These are phyloP conservation scores for Talaromyces sp. DNA, from an alignment of 2,329 filamentous ascomycete genomes.

Conservation along the genomic window DNA sequence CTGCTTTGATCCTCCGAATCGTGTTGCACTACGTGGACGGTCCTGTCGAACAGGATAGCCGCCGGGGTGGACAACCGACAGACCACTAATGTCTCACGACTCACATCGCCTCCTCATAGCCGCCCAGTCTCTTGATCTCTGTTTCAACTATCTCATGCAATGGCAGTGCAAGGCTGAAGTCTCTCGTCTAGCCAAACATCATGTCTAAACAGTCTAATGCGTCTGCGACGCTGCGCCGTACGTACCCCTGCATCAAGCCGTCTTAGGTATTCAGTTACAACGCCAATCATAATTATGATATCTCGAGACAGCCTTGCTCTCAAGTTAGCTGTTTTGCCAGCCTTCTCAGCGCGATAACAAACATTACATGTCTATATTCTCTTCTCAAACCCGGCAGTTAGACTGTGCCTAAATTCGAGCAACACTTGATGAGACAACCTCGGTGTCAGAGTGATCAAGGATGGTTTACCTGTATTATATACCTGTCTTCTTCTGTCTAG, in stretches of 20 bases:
- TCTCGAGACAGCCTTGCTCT: background rate
- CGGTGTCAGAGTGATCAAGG: background rate
- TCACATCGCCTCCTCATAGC: background rate
- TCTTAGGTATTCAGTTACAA: background rate
- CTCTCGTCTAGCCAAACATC: background rate
- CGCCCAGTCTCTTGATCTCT: background rate
- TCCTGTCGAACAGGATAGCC: background rate
- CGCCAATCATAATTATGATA: background rate
- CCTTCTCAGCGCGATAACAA: background rate
- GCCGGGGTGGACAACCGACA: background rate
- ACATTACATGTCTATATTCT: background rate
- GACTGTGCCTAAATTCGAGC: background rate
- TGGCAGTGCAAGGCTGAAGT: slow-evolving; percentile 17
- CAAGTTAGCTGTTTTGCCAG: background rate
- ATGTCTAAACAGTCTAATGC: background rate
- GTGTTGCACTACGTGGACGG: background rate
- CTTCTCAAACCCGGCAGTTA: background rate
- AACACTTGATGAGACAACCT: background rate
- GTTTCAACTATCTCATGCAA: background rate
- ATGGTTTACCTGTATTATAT: background rate
- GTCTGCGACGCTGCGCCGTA: background rate
- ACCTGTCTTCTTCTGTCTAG: slow-evolving; percentile 21
- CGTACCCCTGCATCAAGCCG: slow-evolving; percentile 7
- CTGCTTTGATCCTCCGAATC: background rate
- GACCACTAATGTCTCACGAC: slow-evolving; percentile 5